These are phyloP conservation scores for Danielia oregonensis DNA, from an alignment of 805 yeast species.

Conservation along the genomic window DNA sequence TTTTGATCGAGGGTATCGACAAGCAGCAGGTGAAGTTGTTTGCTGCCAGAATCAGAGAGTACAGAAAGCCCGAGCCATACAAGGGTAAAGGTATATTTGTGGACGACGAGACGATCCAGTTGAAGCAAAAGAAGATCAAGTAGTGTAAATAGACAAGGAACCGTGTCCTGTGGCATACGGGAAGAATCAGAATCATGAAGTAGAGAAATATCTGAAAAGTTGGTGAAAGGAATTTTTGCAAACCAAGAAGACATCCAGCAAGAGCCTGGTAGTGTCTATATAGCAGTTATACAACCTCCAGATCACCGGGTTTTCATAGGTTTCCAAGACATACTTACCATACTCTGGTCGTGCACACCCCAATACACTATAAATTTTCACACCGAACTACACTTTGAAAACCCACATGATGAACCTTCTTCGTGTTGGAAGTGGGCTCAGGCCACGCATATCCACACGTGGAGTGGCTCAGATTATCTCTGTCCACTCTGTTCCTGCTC, in stretches of 20 bases:
- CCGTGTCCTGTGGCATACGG: not conserved
- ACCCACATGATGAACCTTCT: too few species aligned
- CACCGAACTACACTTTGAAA: too few species aligned
- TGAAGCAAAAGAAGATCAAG: slow-evolving; percentile 93
- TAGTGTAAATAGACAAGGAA: slow-evolving; percentile 31
- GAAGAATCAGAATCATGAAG: too few species aligned
- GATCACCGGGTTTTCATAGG: too few species aligned
- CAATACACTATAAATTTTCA: too few species aligned
- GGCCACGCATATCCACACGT: slow-evolving; percentile 14
- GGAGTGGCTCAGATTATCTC: slow-evolving; percentile 45
- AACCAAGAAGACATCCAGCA: too few species aligned
- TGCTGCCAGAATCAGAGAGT: slow-evolving; percentile 83
- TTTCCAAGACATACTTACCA: too few species aligned
- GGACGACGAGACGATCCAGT: slow-evolving; percentile 82
- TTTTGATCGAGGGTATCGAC: slow-evolving; percentile 81
- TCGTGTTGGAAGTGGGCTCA: slow-evolving; percentile 1
- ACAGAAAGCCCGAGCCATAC: slow-evolving; percentile 96
- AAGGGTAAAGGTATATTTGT: slow-evolving; percentile 97
- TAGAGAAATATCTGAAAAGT: too few species aligned
- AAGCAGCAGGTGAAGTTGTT: slow-evolving; percentile 82
- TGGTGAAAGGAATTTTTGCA: too few species aligned
- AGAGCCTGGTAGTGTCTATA: too few species aligned
- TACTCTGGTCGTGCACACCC: too few species aligned
- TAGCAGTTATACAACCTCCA: too few species aligned
- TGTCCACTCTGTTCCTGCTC: slow-evolving; percentile 48